Conservation (phyloP, 495 filamentous ascomycete species). For the Amniculicola lignicola region DNA sequence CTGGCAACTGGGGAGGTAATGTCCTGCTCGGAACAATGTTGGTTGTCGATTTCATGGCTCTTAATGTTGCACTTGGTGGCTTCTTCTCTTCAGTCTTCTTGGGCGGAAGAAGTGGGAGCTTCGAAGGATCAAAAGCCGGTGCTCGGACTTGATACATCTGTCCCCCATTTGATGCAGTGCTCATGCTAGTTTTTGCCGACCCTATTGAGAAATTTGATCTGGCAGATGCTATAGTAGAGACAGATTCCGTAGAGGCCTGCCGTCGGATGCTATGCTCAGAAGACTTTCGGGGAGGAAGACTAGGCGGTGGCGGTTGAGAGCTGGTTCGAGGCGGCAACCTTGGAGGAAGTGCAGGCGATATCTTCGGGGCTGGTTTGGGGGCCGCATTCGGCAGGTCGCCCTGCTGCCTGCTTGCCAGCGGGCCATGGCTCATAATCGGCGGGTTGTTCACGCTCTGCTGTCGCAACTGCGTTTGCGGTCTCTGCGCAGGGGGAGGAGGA, state of each 20-base stretch:
- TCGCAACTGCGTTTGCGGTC: constrained; percentile 39
- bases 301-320: constrained; percentile 36
- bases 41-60: constrained; percentile 20
- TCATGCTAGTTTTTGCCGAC: constrained; percentile 33
- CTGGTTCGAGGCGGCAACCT: constrained; percentile 35
- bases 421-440: constrained; percentile 43
- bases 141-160: constrained; percentile 33
- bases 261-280: constrained; percentile 35
- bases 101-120: constrained; percentile 39
- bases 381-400: constrained; percentile 47
- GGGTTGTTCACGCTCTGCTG: constrained; percentile 50
- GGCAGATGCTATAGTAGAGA: constrained; percentile 39
- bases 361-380: constrained; percentile 35
- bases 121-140: constrained; percentile 42
- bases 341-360: constrained; percentile 50
- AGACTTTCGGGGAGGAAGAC: constrained; percentile 46
- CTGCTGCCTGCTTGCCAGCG: constrained; percentile 36
- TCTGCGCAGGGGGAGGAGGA: constrained; percentile 39
- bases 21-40: constrained; percentile 5
- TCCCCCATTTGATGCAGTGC: constrained; percentile 21
- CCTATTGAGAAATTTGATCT: constrained; percentile 30
- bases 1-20: constrained; percentile 20
- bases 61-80: constrained; percentile 19
- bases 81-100: constrained; percentile 36
- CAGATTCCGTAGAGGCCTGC: constrained; percentile 36